A percentile compares a stretch with the other conserved stretches of the same genome.
Evolutionary conservation across 2,329 filamentous ascomycete species (phyloP).

Genomic region (Curvularia verruculosa): DNA sequence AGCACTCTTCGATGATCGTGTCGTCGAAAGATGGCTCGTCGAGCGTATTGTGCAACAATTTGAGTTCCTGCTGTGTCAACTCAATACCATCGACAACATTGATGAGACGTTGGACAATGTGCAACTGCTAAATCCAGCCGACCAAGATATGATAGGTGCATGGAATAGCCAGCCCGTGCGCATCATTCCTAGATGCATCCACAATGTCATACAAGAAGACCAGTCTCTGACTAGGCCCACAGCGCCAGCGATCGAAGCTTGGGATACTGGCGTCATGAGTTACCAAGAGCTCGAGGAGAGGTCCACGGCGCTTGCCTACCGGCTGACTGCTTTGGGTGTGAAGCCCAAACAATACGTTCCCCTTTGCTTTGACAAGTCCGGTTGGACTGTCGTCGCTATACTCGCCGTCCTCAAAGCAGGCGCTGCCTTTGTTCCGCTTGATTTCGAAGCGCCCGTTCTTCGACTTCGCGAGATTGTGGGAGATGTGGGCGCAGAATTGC

Average conservation of each 20-base stretch:
- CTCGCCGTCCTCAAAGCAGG: slow-evolving; percentile 47
- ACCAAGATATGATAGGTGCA: slow-evolving; percentile 25
- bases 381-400: slow-evolving; percentile 44
- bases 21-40: slow-evolving; percentile 38
- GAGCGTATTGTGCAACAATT: slow-evolving; percentile 39
- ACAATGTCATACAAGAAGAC: slow-evolving; percentile 36
- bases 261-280: slow-evolving; percentile 35
- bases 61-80: slow-evolving; percentile 32
- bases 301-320: slow-evolving; percentile 33
- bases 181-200: slow-evolving; percentile 36
- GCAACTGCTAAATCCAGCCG: slow-evolving; percentile 28
- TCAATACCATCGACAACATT: slow-evolving; percentile 26
- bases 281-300: slow-evolving; percentile 40
- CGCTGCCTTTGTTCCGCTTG: slow-evolving; percentile 46
- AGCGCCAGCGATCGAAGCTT: slow-evolving; percentile 36
- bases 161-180: slow-evolving; percentile 38
- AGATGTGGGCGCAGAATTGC: slow-evolving; percentile 38
- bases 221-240: slow-evolving; percentile 26
- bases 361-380: slow-evolving; percentile 47
- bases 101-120: slow-evolving; percentile 25
- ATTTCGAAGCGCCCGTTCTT: slow-evolving; percentile 45
- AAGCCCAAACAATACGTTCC: slow-evolving; percentile 37
- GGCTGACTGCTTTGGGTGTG: slow-evolving; percentile 33
- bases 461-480: slow-evolving; percentile 46
- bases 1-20: slow-evolving; percentile 37